phyloP scores from a whole-genome alignment of 352 stramenopile genomes.

The Globisporangium polare region DNA sequence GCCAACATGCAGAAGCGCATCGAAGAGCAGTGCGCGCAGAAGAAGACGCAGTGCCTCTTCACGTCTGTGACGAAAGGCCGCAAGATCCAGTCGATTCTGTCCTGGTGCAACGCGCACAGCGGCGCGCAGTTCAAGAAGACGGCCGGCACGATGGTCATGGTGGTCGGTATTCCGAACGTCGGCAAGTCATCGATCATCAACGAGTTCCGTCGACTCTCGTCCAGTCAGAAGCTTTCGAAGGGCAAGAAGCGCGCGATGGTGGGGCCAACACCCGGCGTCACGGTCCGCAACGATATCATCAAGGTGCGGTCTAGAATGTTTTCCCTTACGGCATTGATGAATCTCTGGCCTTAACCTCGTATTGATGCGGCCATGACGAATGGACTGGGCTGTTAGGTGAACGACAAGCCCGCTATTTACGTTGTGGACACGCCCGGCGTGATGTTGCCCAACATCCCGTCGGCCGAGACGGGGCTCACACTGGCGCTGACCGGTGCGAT shows the following conservation, averaged over 20 bases:
- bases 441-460: slow-evolving; percentile 84
- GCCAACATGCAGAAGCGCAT: slow-evolving; percentile 80
- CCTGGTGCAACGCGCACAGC: slow-evolving; percentile 77
- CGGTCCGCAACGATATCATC: slow-evolving; percentile 85
- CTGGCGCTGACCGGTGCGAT: slow-evolving; percentile 84
- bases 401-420: slow-evolving; percentile 83
- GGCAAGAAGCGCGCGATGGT: slow-evolving; percentile 79
- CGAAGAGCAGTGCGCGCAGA: slow-evolving; percentile 46
- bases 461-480: slow-evolving; percentile 75
- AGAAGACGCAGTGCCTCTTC: slow-evolving; percentile 64
- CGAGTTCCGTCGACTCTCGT: slow-evolving; percentile 72
- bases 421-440: slow-evolving; percentile 88
- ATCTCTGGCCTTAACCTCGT: too few relatives aligned
- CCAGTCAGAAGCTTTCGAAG: slow-evolving; percentile 70
- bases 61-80: slow-evolving; percentile 77
- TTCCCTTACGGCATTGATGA: not conserved
- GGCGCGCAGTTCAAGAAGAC: slow-evolving; percentile 81
- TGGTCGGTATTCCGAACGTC: slow-evolving; percentile 89
- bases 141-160: slow-evolving; percentile 86
- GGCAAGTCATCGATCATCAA: slow-evolving; percentile 90
- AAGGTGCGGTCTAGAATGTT: slow-evolving; percentile 38
- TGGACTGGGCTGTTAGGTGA: slow-evolving; percentile 36
- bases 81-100: slow-evolving; percentile 66
- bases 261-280: slow-evolving; percentile 80
- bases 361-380: not conserved